A percentile compares a stretch with the other conserved stretches of the same genome.
Evolutionary conservation across 23 red algal genomes (phyloP).

Genomic region (Pyropia yezoensis): DNA sequence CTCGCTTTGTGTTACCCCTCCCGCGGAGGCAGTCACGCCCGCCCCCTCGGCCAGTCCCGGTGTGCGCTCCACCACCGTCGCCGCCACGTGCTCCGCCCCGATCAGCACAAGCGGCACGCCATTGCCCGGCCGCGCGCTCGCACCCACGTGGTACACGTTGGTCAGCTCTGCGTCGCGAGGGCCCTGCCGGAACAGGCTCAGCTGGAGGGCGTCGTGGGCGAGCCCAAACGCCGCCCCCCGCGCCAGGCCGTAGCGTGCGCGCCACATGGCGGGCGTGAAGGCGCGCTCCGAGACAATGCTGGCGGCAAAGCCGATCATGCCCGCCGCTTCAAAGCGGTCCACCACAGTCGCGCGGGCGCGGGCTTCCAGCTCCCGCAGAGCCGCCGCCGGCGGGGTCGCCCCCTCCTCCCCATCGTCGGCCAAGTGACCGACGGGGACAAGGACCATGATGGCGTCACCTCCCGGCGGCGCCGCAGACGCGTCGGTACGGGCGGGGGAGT

Average conservation of each 20-base stretch:
- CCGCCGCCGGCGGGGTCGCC: too few relatives aligned
- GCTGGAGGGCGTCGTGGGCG: not conserved
- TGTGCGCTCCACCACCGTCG: too few relatives aligned
- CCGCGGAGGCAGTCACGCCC: too few relatives aligned
- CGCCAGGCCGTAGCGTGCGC: not conserved
- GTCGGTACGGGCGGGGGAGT: not conserved
- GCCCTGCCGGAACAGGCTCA: not conserved
- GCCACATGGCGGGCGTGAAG: not conserved
- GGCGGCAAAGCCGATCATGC: not conserved
- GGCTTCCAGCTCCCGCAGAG: not conserved
- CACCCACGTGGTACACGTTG: constrained; percentile 2
- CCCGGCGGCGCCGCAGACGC: not conserved
- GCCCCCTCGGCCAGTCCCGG: too few relatives aligned
- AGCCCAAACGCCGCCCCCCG: constrained; percentile 5
- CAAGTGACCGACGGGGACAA: not conserved
- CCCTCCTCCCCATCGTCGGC: not conserved
- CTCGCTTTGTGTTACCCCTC: too few relatives aligned
- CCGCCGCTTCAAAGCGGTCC: too few relatives aligned
- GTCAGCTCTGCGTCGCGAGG: not conserved
- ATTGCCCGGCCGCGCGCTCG: constrained; percentile 3
- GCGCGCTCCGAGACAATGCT: not conserved
- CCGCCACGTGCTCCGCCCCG: too few relatives aligned
- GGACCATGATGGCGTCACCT: not conserved
- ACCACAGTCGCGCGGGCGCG: not conserved
- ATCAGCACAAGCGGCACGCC: constrained; percentile 3